A percentile compares a stretch with the other conserved stretches of the same genome.
phyloP scores from a whole-genome alignment of 2,329 filamentous ascomycete genomes.

The Aspergillus tanneri region DNA sequence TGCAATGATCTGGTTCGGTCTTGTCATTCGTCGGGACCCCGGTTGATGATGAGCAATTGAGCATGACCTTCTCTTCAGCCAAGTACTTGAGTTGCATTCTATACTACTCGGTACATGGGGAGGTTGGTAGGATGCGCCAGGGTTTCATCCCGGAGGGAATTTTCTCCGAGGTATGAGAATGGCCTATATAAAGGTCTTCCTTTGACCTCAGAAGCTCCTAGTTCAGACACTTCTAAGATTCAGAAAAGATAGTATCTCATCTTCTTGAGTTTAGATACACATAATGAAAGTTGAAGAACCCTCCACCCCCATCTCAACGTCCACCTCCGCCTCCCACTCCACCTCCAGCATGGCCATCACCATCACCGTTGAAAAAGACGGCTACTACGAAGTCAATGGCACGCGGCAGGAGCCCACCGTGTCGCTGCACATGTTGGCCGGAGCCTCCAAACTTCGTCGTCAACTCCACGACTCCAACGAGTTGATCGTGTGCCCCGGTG shows the following conservation, averaged over 20 bases:
- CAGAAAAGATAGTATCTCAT: neutral
- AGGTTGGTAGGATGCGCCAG: no score
- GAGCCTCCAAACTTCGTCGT: conserved; percentile 31
- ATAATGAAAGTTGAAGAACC: conserved; percentile 17
- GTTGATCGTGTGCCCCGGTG: conserved; percentile 60
- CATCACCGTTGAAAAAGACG: conserved; percentile 35
- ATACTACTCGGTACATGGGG: neutral
- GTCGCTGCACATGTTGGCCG: conserved; percentile 28
- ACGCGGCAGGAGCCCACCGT: conserved; percentile 28
- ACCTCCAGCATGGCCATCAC: conserved; percentile 29
- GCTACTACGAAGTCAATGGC: conserved; percentile 34
- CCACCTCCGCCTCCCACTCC: conserved; percentile 29
- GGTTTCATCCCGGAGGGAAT: no score
- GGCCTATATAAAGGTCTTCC: no score
- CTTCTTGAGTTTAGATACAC: neutral
- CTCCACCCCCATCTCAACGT: conserved; percentile 21
- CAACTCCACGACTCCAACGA: conserved; percentile 30
- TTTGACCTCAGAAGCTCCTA: no score
- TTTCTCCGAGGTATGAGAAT: neutral
- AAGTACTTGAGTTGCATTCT: neutral
- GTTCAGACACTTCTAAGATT: no score
- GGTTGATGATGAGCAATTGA: neutral
- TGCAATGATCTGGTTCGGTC: neutral
- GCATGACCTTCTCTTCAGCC: neutral
- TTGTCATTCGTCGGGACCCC: neutral